phyloP scores from a whole-genome alignment of 1,139 yeast genomes.

The Yamadazyma triangularis region DNA sequence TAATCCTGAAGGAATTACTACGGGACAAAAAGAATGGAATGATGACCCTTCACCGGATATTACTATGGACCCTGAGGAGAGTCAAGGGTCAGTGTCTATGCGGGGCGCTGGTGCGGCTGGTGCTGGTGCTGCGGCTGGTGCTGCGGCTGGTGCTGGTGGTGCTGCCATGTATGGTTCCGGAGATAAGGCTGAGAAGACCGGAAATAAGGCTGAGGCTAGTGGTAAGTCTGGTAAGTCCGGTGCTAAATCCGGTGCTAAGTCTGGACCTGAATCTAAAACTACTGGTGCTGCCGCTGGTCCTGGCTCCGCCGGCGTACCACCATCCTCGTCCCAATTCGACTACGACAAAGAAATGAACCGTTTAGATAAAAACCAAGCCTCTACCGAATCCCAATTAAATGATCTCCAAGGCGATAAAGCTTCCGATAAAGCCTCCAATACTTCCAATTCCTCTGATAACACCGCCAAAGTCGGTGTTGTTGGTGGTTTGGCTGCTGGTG shows the following conservation, averaged over 20 bases:
- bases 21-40: constrained; percentile 4
- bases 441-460: constrained; percentile 4
- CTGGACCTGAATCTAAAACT: neutral
- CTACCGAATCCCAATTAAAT: constrained; percentile 23
- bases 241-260: too few species aligned
- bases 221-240: too few species aligned
- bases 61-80: constrained; percentile 1
- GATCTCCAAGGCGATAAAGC: constrained; percentile 13
- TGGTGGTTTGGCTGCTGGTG: constrained; percentile 3
- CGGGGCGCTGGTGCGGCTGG: constrained; percentile 6
- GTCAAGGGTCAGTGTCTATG: constrained; percentile 3
- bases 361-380: constrained; percentile 20
- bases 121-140: constrained; percentile 9
- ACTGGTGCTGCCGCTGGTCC: too few species aligned
- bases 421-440: constrained; percentile 16
- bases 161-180: too few species aligned
- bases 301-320: constrained; percentile 11
- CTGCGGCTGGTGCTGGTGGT: constrained; percentile 6
- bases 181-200: neutral
- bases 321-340: constrained; percentile 16
- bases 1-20: constrained; percentile 19
- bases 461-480: constrained; percentile 10
- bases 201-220: constrained; percentile 1
- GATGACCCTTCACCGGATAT: constrained; percentile 2
- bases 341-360: constrained; percentile 19